Evolutionary conservation across 2,329 filamentous ascomycete genomes (phyloP), one percentile per base, ranked within the genome.

Genomic region (Botrytis medusae): DNA sequence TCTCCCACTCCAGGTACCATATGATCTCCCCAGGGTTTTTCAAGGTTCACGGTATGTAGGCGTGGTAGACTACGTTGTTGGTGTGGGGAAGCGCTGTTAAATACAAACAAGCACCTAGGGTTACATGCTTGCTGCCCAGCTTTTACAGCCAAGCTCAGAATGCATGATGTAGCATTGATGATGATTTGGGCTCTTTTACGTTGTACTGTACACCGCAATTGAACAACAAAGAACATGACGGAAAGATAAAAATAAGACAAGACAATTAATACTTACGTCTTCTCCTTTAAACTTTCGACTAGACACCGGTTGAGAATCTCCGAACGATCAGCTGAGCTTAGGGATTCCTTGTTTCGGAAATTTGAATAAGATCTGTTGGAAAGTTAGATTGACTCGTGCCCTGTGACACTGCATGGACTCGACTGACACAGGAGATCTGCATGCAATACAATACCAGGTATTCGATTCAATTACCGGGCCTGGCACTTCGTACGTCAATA

Each of bases 281-380:
- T 57, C 29, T 42, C 42, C 34, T 22, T 54, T 51, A 22, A n/a
- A 34, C 37, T 62, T 10, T 34, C 29, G 34, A 14, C 6, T 46
- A 48, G 29, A 32, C 22, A 37, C 14, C 37, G 8, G 22, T 20
- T 14, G 18, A 46, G 51, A 44, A 34, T 61, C 29, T 59, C 9
- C 32, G 32, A 29, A 61, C 7, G 51, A 70, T 70, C 68, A 61
- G 67, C 67, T 69, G 67, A 69, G 54, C 67, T 20, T 32, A 57
- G 51, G 51, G 29, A 25, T 60, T 44, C 51, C 51, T 69, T 44
- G 51, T 69, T 69, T 60, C 37, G 54, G 29, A 69, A 60, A 42
- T 60, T 44, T 10, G 44, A 51, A 29, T 20, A 48, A 46, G 46
- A n/a, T 67, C 32, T 18, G 32, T 68, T 54, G 46, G 32, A 37